Evolutionary conservation across 139 green algal genomes (phyloP).

Genomic region (Zygnema cylindricum): DNA sequence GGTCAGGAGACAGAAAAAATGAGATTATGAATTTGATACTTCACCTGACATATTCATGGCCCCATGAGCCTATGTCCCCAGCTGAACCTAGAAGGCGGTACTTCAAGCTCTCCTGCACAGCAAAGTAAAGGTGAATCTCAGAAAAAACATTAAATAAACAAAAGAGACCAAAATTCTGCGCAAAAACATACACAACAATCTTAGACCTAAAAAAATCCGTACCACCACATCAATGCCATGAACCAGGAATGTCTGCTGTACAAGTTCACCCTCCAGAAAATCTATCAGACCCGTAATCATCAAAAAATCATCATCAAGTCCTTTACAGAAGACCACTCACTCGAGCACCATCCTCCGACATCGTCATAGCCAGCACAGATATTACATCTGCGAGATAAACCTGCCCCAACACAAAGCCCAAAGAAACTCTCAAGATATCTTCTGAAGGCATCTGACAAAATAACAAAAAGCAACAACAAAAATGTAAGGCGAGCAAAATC

Average conservation of each 20-base stretch:
- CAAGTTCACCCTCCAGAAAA: too few species aligned
- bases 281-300: too few species aligned
- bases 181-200: too few species aligned
- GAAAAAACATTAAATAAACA: too few species aligned
- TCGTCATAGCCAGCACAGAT: slow-evolving; percentile 93
- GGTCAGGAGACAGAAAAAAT: slow-evolving; percentile 19
- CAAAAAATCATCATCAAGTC: background rate
- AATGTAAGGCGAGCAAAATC: background rate
- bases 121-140: background rate
- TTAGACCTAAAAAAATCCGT: too few species aligned
- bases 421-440: too few species aligned
- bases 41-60: slow-evolving; percentile 93
- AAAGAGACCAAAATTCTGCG: too few species aligned
- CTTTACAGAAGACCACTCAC: slow-evolving; percentile 21
- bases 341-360: slow-evolving; percentile 69
- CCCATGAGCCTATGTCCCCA: slow-evolving; percentile 80
- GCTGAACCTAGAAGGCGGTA: slow-evolving; percentile 78
- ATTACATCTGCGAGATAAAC: slow-evolving; percentile 90
- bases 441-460: too few species aligned
- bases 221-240: too few species aligned
- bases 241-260: too few species aligned
- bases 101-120: slow-evolving; percentile 78
- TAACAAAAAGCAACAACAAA: too few species aligned
- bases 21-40: background rate
- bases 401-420: too few species aligned